Evolutionary conservation across 1,284 basidiomycete species (phyloP), one percentile per base, ranked within the genome.

Genomic region (Heterobasidion annosum): DNA sequence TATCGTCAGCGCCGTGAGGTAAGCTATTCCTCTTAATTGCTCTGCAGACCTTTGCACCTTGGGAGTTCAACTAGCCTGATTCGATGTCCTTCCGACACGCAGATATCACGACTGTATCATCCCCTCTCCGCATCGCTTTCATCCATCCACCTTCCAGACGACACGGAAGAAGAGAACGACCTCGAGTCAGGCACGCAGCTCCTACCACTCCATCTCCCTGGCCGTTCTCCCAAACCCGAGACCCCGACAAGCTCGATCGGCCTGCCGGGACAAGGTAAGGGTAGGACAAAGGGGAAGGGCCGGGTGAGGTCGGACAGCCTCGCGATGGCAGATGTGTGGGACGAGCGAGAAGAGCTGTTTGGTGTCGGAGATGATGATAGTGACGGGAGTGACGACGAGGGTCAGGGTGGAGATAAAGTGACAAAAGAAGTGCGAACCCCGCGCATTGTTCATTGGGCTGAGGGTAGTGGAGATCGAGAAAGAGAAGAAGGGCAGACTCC

Each of bases 1-100:
- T 85, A 91, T 66, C 82, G 88, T 16, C 78, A 81, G 58, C 75
- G 89, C 60, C 78, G 85, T 68, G 88, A 91, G 73, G 87, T 87
- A 62, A 42, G 63, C 62, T 9, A 25, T 19, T 8, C 42, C 44
- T 34, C n/a, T n/a, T 19, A 9, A 50, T 37, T n/a, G 16, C 34
- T 35, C 37, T 25, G 33, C n/a, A 34, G 10, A 35, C 34, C 7
- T 50, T 49, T 48, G 47, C 32, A 34, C 51, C 25, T 42, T 45
- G 33, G 46, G 25, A 37, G 35, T 16, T 25, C 32, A 57, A 37
- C 25, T 25, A 25, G 25, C 25, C 3, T 25, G 25, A 25, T 19
- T 43, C 25, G 1, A 43, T 32, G 40, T 16, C 42, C 50, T 33
- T 45, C 55, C 12, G 60, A 50, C 48, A 18, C 13, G 1, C 57